Evolutionary conservation across 2,329 filamentous ascomycete genomes (phyloP).

Genomic region (Fusarium pseudograminearum): DNA sequence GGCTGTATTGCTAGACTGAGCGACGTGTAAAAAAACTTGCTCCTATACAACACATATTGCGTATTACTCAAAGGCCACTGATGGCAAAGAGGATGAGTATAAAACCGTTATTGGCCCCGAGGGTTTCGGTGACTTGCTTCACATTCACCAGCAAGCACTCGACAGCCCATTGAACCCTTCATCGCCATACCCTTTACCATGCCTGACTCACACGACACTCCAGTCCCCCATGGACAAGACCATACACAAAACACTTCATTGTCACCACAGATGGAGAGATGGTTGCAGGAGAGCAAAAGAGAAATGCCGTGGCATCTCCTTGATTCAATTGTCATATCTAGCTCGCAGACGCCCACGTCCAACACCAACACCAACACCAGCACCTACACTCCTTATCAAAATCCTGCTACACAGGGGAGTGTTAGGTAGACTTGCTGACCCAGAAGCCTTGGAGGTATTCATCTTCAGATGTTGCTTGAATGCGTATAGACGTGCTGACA

Average conservation of each 20-base stretch:
- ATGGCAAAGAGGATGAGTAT: neutral
- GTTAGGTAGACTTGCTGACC: neutral
- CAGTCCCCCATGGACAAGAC: neutral
- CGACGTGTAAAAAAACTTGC: neutral
- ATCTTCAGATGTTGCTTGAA: accelerated
- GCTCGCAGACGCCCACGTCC: neutral
- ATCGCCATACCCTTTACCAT: neutral
- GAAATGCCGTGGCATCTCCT: constrained; percentile 16
- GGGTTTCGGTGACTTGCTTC: neutral
- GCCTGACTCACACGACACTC: accelerated
- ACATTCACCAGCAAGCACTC: neutral
- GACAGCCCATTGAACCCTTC: neutral
- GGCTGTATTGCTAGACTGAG: neutral
- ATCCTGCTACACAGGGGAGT: constrained; percentile 8
- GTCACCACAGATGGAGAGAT: neutral
- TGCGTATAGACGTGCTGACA: neutral
- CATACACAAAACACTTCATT: neutral
- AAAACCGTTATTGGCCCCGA: neutral
- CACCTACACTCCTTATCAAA: accelerated
- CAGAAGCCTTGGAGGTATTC: accelerated
- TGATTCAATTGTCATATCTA: neutral
- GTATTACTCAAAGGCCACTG: neutral
- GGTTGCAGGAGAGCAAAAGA: constrained; percentile 5
- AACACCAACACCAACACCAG: neutral
- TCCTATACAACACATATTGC: neutral